Conservation (phyloP, 2,329 filamentous ascomycete genomes). For the Graphilbum sp. region DNA sequence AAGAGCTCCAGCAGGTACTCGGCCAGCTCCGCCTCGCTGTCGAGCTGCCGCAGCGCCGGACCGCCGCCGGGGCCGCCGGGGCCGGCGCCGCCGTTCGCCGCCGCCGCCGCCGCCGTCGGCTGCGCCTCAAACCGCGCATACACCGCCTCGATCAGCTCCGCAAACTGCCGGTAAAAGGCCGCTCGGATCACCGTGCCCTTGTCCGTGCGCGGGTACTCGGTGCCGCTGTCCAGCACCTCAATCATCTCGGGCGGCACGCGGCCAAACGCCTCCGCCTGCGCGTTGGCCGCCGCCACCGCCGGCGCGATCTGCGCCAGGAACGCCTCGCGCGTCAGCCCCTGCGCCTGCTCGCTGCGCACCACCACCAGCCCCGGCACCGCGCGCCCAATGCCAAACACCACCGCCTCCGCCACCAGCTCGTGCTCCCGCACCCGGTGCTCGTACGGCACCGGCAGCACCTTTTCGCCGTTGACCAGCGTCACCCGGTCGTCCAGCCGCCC, state of each 20-base stretch:
- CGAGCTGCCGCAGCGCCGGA: too few species aligned
- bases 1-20: neutral
- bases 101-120: neutral
- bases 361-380: constrained; percentile 29
- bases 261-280: constrained; percentile 15
- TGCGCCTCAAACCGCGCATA: constrained; percentile 16
- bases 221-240: constrained; percentile 25
- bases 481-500: constrained; percentile 27
- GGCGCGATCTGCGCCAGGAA: constrained; percentile 18
- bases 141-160: constrained; percentile 22
- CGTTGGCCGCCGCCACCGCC: constrained; percentile 16
- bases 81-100: too few species aligned
- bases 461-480: constrained; percentile 18
- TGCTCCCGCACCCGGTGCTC: neutral
- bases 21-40: too few species aligned
- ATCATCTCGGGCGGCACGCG: constrained; percentile 32
- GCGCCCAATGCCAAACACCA: constrained; percentile 34
- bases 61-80: too few species aligned
- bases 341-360: constrained; percentile 17
- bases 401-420: constrained; percentile 26
- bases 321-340: constrained; percentile 12
- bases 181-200: constrained; percentile 36
- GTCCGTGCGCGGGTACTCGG: constrained; percentile 30
- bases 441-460: constrained; percentile 4
- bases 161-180: constrained; percentile 28